Base-by-base conservation (phyloP, 768 basidiomycete genomes). In the Lentinula aciculospora region DNA sequence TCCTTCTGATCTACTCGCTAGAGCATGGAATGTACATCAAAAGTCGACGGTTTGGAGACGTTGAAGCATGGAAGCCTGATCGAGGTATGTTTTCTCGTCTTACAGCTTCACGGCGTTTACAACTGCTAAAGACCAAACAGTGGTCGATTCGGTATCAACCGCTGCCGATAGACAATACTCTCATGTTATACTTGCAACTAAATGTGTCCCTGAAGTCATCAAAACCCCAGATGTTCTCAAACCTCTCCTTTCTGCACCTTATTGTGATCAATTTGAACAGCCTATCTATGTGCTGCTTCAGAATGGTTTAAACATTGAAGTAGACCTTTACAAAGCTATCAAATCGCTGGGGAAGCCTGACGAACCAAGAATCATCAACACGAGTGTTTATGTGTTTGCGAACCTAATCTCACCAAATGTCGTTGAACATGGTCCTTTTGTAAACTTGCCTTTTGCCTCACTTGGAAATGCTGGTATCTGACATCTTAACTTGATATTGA, bases 291-390 rank as follows among this genome's bases (percentile, higher is more conserved):
- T 85, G 1, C 66, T 88, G 12, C 62, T 86, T 48, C 84, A 91
- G 73, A 92, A 92, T 67, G 88, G 89, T 4, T 71, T 92, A 3
- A 81, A 81, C 36, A 82, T 88, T 9, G 89, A 91, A 65, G 72
- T 68, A 34, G 86, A 87, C 57, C 72, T 89, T 23, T 86, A 88
- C 65, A 63, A 77, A 8, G 76, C 83, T 2, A 57, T 83, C 9
- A 72, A 72, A 59, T 59, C 66, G 9, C 67, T 82, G 13, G 68
- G 66, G 4, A 68, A 69, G 29, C 36, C 36, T 21, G 71, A 72
- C 2, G 70, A 75, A 8, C 83, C 83, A 0, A 77, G 66, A 27
- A 82, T 86, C 37, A 73, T 87, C 32, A 78, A 79, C 54, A 74
- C 78, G 3, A 78, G 83, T 3, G 64, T 84, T 4, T 84, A 77